Percentiles rank a stretch among this genome's conserved stretches.
Evolutionary conservation across 371 early-diverging fungal species (phyloP).

Genomic region (Rhizomucor miehei): DNA sequence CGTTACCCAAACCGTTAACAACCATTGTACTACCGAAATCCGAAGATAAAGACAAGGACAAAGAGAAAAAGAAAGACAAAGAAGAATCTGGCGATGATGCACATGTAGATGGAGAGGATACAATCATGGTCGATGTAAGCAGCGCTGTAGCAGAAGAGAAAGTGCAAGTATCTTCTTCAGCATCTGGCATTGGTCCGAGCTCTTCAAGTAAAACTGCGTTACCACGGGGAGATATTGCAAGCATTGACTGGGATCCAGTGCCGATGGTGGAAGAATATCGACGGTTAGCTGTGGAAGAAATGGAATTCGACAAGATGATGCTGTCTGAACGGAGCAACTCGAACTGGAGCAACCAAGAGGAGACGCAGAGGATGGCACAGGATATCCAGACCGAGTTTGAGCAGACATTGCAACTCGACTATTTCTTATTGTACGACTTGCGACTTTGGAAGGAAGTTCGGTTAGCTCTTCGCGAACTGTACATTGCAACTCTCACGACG

Average conservation of each 20-base stretch:
- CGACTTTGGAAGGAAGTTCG: conserved; percentile 89
- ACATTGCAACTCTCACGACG: conserved; percentile 76
- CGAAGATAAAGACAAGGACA: conserved; percentile 44
- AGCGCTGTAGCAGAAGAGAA: conserved; percentile 1
- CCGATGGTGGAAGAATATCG: conserved; percentile 39
- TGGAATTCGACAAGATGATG: conserved; percentile 10
- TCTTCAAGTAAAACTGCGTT: conserved; percentile 12
- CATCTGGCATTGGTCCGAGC: conserved; percentile 16
- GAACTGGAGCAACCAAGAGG: conserved; percentile 2
- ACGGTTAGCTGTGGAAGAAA: conserved; percentile 17
- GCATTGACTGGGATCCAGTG: conserved; percentile 43
- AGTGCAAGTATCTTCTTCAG: background rate
- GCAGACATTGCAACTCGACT: conserved; percentile 70
- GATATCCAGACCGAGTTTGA: conserved; percentile 26
- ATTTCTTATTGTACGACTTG: conserved; percentile 79
- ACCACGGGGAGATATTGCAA: conserved; percentile 30
- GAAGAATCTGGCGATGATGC: conserved; percentile 2
- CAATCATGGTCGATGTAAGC: conserved; percentile 31
- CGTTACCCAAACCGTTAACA: conserved; percentile 28
- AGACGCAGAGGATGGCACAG: conserved; percentile 6
- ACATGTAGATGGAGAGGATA: conserved; percentile 20
- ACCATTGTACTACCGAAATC: conserved; percentile 17
- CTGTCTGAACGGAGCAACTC: background rate
- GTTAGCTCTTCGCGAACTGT: conserved; percentile 75
- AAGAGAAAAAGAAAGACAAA: conserved; percentile 19